These are phyloP conservation scores for Colletotrichum truncatum DNA, from an alignment of 2,329 filamentous ascomycete genomes.

Conservation along the genomic window DNA sequence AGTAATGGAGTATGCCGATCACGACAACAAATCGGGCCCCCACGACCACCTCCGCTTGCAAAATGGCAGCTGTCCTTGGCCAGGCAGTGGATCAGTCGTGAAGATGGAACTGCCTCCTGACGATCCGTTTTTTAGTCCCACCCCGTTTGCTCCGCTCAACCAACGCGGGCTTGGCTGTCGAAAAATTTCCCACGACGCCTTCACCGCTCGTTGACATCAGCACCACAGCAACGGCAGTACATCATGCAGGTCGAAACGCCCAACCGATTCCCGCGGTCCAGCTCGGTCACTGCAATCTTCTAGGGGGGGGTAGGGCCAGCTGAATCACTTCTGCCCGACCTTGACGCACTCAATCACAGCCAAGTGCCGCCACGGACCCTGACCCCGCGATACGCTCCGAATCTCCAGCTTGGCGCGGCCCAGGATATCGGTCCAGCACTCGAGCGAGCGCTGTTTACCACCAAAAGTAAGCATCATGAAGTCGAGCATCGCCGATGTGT, in stretches of 20 bases:
- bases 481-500: slow-evolving; percentile 37
- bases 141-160: neutral
- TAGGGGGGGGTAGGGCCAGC: too few relatives aligned
- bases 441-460: slow-evolving; percentile 43
- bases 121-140: neutral
- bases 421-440: slow-evolving; percentile 36
- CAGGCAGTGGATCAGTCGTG: neutral
- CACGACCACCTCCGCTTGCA: neutral
- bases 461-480: slow-evolving; percentile 42
- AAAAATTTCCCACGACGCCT: neutral
- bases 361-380: slow-evolving; percentile 28
- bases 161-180: neutral
- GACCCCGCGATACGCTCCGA: slow-evolving; percentile 31
- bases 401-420: slow-evolving; percentile 38
- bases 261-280: neutral
- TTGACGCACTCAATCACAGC: slow-evolving; percentile 34
- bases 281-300: neutral
- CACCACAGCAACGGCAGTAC: neutral
- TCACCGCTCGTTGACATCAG: slow-evolving; percentile 2
- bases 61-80: neutral
- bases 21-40: neutral
- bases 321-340: neutral
- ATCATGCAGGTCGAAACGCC: neutral
- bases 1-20: neutral
- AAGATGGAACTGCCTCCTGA: slow-evolving; percentile 1